A percentile compares a stretch with the other conserved stretches of the same genome.
These are phyloP conservation scores for Mycosphaerella sp. DNA, from an alignment of 2,329 filamentous ascomycete genomes.

Conservation along the genomic window DNA sequence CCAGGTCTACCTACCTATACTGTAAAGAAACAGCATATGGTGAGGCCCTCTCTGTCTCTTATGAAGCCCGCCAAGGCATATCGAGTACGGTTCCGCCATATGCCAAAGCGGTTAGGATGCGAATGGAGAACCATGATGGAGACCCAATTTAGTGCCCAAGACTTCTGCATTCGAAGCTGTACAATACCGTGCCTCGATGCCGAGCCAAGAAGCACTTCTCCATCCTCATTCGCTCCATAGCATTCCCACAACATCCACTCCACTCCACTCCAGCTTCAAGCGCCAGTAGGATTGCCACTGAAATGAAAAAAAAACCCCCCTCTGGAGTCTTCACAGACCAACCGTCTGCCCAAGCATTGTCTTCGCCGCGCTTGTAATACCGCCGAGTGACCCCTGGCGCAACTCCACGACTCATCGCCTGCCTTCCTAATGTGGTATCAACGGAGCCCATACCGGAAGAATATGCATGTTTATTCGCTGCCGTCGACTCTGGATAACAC, in stretches of 20 bases:
- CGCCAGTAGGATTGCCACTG: conserved; percentile 9
- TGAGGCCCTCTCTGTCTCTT: background rate
- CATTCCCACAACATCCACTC: background rate
- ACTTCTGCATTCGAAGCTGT: background rate
- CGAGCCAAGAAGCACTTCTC: conserved; percentile 2
- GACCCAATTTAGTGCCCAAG: background rate
- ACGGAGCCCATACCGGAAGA: conserved; percentile 7
- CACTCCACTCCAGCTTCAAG: conserved; percentile 3
- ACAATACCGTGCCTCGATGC: background rate
- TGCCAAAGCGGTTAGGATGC: background rate
- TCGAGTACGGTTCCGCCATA: background rate
- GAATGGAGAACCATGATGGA: background rate
- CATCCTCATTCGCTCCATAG: conserved; percentile 3
- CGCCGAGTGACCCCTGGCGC: conserved; percentile 7
- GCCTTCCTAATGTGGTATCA: conserved; percentile 10
- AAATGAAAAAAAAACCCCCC: conserved; percentile 8
- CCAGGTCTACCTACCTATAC: too few species aligned
- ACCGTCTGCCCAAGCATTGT: conserved; percentile 10
- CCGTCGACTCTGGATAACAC: background rate
- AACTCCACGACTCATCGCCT: background rate
- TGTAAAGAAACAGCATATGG: too few species aligned
- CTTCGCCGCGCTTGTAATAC: background rate
- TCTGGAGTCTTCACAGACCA: conserved; percentile 8
- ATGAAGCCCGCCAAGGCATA: background rate
- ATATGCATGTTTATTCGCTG: conserved; percentile 2